phyloP scores from a whole-genome alignment of 1,284 basidiomycete species.

The Ceratorhiza oryzae-sativae region DNA sequence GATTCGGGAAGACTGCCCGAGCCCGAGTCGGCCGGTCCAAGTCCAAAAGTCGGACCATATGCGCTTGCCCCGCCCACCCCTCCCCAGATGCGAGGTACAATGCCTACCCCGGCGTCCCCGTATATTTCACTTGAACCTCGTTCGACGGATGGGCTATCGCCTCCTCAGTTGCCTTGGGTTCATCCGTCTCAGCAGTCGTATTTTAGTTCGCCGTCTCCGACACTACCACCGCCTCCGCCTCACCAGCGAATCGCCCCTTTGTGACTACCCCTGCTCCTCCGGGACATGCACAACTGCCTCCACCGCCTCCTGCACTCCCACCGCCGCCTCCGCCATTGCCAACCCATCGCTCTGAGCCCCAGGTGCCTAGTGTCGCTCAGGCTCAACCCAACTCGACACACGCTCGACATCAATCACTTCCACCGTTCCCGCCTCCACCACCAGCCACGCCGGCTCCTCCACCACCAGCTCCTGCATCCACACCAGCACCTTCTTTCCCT shows the following conservation, averaged over 20 bases:
- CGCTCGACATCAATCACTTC: constrained; percentile 2
- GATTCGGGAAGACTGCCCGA: neutral
- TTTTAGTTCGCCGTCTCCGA: neutral
- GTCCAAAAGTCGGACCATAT: neutral
- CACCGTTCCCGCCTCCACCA: neutral
- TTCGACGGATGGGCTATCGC: neutral
- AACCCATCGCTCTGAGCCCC: constrained; percentile 1
- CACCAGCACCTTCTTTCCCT: constrained; percentile 15
- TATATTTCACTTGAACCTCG: neutral
- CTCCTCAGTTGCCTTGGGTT: neutral
- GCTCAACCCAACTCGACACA: neutral
- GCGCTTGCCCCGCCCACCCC: neutral
- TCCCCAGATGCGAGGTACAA: neutral
- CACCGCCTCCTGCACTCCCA: neutral
- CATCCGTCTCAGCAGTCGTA: neutral
- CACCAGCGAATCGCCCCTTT: neutral
- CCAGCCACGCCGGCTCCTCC: neutral
- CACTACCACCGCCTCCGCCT: neutral
- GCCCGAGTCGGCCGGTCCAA: neutral
- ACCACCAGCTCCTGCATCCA: neutral
- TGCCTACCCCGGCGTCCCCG: neutral
- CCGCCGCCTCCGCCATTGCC: constrained; percentile 12
- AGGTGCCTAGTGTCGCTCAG: neutral
- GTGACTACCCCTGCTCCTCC: constrained; percentile 14
- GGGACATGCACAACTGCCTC: neutral